Percentiles rank a stretch among this genome's conserved stretches.
Evolutionary conservation across 495 filamentous ascomycete species (phyloP).

Genomic region (Delitschia confertaspora): DNA sequence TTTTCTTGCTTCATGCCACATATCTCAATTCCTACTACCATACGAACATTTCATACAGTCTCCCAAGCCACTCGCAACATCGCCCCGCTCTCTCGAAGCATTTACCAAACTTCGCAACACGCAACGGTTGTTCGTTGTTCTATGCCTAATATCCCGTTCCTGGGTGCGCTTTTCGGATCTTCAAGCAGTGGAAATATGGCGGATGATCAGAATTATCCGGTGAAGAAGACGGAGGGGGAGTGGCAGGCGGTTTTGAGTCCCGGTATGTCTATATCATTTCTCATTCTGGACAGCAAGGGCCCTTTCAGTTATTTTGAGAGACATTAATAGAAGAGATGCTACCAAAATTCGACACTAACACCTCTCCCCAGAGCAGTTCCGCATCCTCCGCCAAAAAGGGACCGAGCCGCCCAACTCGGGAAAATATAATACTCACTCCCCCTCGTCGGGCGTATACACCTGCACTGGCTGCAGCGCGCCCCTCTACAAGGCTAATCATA

Average conservation of each 20-base stretch:
- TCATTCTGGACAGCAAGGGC: not conserved
- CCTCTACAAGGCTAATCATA: constrained; percentile 81
- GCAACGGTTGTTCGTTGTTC: constrained; percentile 38
- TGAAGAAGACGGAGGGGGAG: constrained; percentile 69
- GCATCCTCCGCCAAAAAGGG: constrained; percentile 79
- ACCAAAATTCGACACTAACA: not conserved
- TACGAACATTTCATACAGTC: constrained; percentile 45
- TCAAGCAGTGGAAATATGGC: constrained; percentile 39
- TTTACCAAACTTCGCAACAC: constrained; percentile 19
- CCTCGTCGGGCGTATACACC: constrained; percentile 63
- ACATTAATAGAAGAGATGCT: not conserved
- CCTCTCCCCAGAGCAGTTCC: constrained; percentile 69
- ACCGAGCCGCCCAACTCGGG: constrained; percentile 75
- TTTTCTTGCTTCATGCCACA: constrained; percentile 45
- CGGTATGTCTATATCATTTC: constrained; percentile 41
- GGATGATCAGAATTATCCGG: constrained; percentile 66
- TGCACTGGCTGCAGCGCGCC: constrained; percentile 82
- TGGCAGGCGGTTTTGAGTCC: constrained; percentile 78
- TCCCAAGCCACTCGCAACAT: constrained; percentile 28
- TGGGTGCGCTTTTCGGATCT: constrained; percentile 67
- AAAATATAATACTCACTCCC: constrained; percentile 77
- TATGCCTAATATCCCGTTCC: constrained; percentile 66
- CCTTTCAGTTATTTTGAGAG: too few relatives aligned
- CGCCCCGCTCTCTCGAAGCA: not conserved
- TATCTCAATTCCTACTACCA: constrained; percentile 40